Percentiles rank a stretch among this genome's conserved stretches.
Conservation (phyloP, 306 rosid species). For the Hippophae rhamnoides region DNA sequence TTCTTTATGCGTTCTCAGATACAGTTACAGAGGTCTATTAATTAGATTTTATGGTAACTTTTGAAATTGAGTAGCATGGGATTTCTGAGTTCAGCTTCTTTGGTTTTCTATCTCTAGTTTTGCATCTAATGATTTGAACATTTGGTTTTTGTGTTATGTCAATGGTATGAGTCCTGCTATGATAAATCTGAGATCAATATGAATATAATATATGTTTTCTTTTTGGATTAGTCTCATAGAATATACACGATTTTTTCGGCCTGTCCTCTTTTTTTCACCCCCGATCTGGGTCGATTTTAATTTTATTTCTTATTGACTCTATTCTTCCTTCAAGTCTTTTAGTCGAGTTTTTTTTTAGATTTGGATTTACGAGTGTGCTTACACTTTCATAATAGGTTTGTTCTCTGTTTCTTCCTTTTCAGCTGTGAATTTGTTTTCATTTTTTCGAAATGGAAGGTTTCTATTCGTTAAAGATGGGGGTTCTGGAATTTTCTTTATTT, state of each 20-base stretch:
- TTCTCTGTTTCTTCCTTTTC: constrained; percentile 7
- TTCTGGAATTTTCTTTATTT: constrained; percentile 2
- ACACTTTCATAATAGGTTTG: background rate
- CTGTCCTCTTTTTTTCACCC: background rate
- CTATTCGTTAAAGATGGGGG: constrained; percentile 14
- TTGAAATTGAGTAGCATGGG: background rate
- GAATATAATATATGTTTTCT: too few relatives aligned
- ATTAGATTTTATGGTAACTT: background rate
- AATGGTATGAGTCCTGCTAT: background rate
- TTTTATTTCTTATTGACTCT: background rate
- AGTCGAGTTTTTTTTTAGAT: background rate
- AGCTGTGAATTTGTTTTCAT: constrained; percentile 15
- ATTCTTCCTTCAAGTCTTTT: background rate
- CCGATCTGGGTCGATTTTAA: background rate
- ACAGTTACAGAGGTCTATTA: background rate
- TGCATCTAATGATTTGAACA: background rate
- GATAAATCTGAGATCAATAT: too few relatives aligned
- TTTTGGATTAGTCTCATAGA: too few relatives aligned
- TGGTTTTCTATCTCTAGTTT: background rate
- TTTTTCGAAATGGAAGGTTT: constrained; percentile 9
- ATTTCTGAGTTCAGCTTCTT: constrained; percentile 6
- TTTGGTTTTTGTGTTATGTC: constrained; percentile 2
- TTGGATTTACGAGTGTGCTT: background rate
- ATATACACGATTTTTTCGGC: too few relatives aligned
- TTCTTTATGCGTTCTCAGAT: background rate